These are phyloP conservation scores for Termitomyces sp. DNA, from an alignment of 768 basidiomycete species.

Conservation along the genomic window DNA sequence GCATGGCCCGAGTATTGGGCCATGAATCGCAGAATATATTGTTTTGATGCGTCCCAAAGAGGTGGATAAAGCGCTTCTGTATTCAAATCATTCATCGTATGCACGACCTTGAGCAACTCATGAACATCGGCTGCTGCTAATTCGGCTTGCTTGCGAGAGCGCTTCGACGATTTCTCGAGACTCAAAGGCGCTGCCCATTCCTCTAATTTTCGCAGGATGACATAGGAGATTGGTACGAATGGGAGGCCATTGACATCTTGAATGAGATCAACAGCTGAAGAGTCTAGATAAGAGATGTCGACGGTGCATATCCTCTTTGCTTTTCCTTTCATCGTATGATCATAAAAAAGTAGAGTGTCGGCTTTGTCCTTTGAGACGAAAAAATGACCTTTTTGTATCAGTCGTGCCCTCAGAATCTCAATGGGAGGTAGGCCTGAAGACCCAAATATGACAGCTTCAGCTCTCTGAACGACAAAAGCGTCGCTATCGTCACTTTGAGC, in stretches of 20 bases:
- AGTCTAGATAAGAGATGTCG: constrained; percentile 1
- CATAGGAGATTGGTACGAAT: too few relatives aligned
- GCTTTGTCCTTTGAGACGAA: neutral
- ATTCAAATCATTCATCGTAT: neutral
- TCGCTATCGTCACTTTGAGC: too few relatives aligned
- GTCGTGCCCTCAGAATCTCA: neutral
- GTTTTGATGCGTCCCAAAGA: too few relatives aligned
- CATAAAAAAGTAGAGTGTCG: constrained; percentile 1
- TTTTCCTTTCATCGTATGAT: neutral
- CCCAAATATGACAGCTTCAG: constrained; percentile 4
- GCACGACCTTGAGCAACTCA: neutral
- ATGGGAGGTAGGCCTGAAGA: neutral
- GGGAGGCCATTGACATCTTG: neutral
- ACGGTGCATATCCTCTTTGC: neutral
- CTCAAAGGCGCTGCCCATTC: constrained; percentile 4
- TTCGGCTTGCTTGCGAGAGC: neutral
- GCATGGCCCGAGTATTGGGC: neutral
- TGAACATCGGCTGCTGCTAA: neutral
- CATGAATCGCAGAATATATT: neutral
- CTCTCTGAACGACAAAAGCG: neutral
- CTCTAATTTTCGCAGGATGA: constrained; percentile 6
- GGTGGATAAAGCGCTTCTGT: neutral
- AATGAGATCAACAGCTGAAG: neutral
- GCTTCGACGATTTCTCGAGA: neutral
- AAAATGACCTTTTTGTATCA: constrained; percentile 4